Percentiles rank a stretch among this genome's conserved stretches.
Conservation (phyloP, 2,329 filamentous ascomycete species). For the Trichothecium roseum region DNA sequence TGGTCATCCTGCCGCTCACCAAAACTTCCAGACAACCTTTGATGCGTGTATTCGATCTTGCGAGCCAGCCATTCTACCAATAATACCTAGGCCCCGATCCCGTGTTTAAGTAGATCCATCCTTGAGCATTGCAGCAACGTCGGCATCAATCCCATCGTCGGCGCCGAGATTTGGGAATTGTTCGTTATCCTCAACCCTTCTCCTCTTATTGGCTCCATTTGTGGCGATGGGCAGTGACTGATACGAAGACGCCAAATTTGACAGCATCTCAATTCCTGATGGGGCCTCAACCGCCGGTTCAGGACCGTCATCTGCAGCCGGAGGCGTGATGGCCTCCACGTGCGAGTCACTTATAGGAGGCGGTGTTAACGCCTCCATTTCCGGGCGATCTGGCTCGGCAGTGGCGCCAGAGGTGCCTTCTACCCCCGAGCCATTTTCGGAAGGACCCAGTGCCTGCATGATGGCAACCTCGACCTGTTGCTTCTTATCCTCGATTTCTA, state of each 20-base stretch:
- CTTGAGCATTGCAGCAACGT: conserved; percentile 45
- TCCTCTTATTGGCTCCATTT: conserved; percentile 47
- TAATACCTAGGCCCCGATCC: no score
- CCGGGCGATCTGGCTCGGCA: conserved; percentile 60
- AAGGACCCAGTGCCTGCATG: conserved; percentile 66
- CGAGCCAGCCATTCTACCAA: no score
- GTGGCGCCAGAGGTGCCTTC: conserved; percentile 34
- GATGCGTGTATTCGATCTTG: no score
- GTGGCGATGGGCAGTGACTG: conserved; percentile 37
- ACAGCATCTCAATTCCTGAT: conserved; percentile 28
- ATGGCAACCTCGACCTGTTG: conserved; percentile 85
- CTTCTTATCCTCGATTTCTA: conserved; percentile 70
- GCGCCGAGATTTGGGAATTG: conserved; percentile 44
- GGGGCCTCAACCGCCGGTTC: conserved; percentile 7
- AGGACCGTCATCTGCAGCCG: conserved; percentile 8
- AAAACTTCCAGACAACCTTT: no score
- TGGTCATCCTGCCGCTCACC: no score
- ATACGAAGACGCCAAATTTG: conserved; percentile 29
- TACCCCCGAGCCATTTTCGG: conserved; percentile 37
- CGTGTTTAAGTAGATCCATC: conserved; percentile 12
- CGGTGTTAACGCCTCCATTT: conserved; percentile 82
- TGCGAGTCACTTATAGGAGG: conserved; percentile 44
- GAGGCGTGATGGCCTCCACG: conserved; percentile 8
- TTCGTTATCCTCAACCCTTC: conserved; percentile 38
- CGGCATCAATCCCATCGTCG: conserved; percentile 45